Evolutionary conservation across 163 green algal species (phyloP), one percentile per base, ranked within the genome.

Genomic region (Chlorella variabilis): DNA sequence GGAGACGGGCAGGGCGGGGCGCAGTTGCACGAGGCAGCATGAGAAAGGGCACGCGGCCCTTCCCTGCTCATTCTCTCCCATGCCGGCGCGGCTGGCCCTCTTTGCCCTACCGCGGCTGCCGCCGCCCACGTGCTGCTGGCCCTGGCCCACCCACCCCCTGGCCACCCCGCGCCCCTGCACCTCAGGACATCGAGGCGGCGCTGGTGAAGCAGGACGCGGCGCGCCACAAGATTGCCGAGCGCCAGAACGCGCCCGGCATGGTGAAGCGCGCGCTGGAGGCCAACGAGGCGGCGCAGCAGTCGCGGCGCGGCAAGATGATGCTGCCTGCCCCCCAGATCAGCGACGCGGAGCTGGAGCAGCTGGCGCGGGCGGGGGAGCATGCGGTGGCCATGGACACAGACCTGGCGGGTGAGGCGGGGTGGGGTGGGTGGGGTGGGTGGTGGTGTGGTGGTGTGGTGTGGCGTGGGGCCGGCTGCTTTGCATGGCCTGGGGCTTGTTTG

Each of bases 181-280:
- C n/a, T n/a, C 84, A 94, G 81, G 94, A 98, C 86, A 92, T 98
- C 36, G 96, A 99, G 86, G 90, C 91, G 25, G 87, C 84, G 17
- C 87, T 97, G 54, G 84, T 95, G 36, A 98, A 98, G 91, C 80
- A 88, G 29, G 96, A 99, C 70, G 65, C 92, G 63, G 91, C 92
- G 81, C 86, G 89, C 17, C 84, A 93, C 42, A 94, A 95, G 86
- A 86, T 95, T 41, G 74, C 89, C 51, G 90, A 94, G 83, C 71
- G 82, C 9, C 89, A 94, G 62, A 88, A 96, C 78, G 87, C 87
- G 67, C 94, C 93, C 6, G 84, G 78, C 2, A 91, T 88, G 13
- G 86, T 97, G 62, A 36, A 48, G n/a, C 27, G 27, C 11, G 5
- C 27, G 25, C 45, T 61, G 15, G 89, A 91, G 51, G 77, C 93